Percentiles rank a stretch among this genome's conserved stretches.
phyloP scores from a whole-genome alignment of 1,284 basidiomycete species.

The Flammula alnicola region DNA sequence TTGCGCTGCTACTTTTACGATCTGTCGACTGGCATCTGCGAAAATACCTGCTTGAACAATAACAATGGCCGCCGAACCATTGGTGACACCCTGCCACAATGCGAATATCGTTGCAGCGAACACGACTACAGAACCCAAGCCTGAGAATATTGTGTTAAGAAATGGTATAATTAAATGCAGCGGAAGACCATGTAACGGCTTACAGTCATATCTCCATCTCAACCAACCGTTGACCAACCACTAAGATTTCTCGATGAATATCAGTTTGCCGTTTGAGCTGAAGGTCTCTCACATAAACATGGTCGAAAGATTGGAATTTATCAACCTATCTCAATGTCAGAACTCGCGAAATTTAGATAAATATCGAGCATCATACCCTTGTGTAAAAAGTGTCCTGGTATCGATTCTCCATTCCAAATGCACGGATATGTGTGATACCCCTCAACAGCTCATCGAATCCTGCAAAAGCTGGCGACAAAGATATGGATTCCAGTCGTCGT shows the following conservation, averaged over 20 bases:
- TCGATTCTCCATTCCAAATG: slow-evolving; percentile 79
- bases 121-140: slow-evolving; percentile 78
- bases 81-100: slow-evolving; percentile 64
- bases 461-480: slow-evolving; percentile 71
- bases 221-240: slow-evolving; percentile 74
- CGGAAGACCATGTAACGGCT: slow-evolving; percentile 21
- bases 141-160: slow-evolving; percentile 36
- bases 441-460: slow-evolving; percentile 81
- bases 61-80: slow-evolving; percentile 80
- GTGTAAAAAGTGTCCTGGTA: slow-evolving; percentile 76
- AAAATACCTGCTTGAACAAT: slow-evolving; percentile 77
- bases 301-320: slow-evolving; percentile 73
- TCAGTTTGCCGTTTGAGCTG: slow-evolving; percentile 1
- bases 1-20: slow-evolving; percentile 72
- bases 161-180: background rate
- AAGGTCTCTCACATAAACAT: slow-evolving; percentile 59
- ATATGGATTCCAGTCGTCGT: slow-evolving; percentile 71
- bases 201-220: slow-evolving; percentile 75
- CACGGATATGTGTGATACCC: slow-evolving; percentile 79
- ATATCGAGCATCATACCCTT: slow-evolving; percentile 33
- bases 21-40: slow-evolving; percentile 67
- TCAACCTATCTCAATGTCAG: slow-evolving; percentile 62
- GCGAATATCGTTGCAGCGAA: slow-evolving; percentile 77
- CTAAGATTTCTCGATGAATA: slow-evolving; percentile 36
- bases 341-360: background rate